Evolutionary conservation across 2,329 filamentous ascomycete genomes (phyloP), one percentile per base, ranked within the genome.

Genomic region (Fusarium annulatum): DNA sequence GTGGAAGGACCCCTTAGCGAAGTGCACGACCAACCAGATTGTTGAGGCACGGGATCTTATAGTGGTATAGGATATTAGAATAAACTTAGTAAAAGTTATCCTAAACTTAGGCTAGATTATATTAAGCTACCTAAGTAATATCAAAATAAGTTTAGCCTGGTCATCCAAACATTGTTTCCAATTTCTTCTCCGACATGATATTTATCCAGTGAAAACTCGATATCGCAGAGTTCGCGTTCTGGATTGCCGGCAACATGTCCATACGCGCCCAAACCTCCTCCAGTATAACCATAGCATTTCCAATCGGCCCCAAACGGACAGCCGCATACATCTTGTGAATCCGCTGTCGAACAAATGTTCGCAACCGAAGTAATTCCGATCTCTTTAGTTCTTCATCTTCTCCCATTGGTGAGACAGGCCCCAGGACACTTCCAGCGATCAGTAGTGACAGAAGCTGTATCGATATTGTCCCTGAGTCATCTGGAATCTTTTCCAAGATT

Each of bases 91-190:
- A 26, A 26, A 26, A 26, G 26, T 26, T 26, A 26, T 26, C 26
- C 26, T 26, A 26, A 26, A 5, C 30, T 33, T 33, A 14, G 12
- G 30, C 30, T 33, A 33, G 30, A 33, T 33, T 33, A 33, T 14
- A 33, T 14, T 14, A 33, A 33, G 30, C 14, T 33, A 33, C 11
- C 30, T 33, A 12, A 26, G 26, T 26, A 26, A 26, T 26, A 26
- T 26, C 26, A 26, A 26, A 26, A 26, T 26, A 26, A 33, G 8
- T 28, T 21, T 10, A 28, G 16, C 16, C 16, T 18, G 51, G 51
- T 70, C 43, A 73, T 23, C 72, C 72, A 34, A 74, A 33, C 2
- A 71, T 73, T 1, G 70, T 74, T 11, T 73, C 72, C 9, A 73
- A 18, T 4, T 36, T 55, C 26, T 64, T 71, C 7, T 71, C 61